Conservation (phyloP, 2,329 filamentous ascomycete genomes). For the Colletotrichum endophyticum region DNA sequence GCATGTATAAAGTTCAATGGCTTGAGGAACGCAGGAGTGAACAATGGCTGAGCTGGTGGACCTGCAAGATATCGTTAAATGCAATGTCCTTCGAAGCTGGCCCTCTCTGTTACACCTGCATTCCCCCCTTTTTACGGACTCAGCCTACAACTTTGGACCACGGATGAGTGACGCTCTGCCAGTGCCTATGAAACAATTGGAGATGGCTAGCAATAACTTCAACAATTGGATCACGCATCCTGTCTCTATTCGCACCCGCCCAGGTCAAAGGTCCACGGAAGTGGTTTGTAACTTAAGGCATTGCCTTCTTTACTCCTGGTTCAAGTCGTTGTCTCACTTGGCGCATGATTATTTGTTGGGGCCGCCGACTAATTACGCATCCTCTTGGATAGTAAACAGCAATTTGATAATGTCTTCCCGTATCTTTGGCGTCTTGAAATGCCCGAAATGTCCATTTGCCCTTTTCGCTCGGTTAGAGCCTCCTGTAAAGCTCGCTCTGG, state of each 20-base stretch:
- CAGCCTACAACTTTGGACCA: background rate
- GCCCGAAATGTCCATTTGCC: background rate
- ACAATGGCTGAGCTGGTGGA: background rate
- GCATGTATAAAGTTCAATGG: background rate
- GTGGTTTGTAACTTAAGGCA: background rate
- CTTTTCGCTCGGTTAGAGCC: background rate
- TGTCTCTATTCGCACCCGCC: background rate
- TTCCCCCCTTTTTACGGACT: background rate
- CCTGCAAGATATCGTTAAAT: background rate
- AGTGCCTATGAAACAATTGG: background rate
- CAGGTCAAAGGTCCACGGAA: background rate
- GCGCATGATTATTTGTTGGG: background rate
- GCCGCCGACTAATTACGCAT: background rate
- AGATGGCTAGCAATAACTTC: background rate
- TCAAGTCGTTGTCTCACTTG: background rate
- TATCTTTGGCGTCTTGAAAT: background rate
- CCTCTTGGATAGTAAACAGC: background rate
- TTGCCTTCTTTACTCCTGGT: background rate
- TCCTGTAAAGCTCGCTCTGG: background rate
- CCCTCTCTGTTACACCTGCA: background rate
- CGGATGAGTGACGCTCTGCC: background rate
- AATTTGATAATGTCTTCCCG: background rate
- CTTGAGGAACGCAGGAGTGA: background rate
- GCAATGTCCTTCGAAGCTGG: background rate
- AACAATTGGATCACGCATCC: background rate